Percentiles rank a stretch among this genome's conserved stretches.
phyloP scores from a whole-genome alignment of 2,329 filamentous ascomycete species.

The Talaromyces verruculosus region DNA sequence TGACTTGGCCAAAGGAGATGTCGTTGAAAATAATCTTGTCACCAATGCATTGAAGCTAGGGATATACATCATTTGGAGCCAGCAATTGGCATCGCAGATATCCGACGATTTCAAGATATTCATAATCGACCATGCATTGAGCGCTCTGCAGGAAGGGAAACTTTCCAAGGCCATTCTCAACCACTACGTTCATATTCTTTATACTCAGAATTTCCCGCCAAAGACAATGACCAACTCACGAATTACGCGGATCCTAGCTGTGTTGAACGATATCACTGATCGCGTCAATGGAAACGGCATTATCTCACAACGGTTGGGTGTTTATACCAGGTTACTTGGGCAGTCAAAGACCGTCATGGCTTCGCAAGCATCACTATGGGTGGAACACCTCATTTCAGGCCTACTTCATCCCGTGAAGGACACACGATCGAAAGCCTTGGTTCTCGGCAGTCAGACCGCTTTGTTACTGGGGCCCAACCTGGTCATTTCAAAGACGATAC shows the following conservation, averaged over 20 bases:
- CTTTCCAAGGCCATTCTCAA: conserved; percentile 75
- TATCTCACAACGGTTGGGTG: conserved; percentile 69
- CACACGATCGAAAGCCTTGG: conserved; percentile 71
- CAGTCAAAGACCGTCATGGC: conserved; percentile 72
- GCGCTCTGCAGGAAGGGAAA: conserved; percentile 65
- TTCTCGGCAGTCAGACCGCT: conserved; percentile 69
- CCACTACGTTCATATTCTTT: conserved; percentile 76
- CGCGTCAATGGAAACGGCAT: conserved; percentile 78
- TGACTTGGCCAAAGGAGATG: conserved; percentile 55
- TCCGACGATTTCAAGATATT: conserved; percentile 76
- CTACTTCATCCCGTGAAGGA: conserved; percentile 78
- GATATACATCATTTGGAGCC: conserved; percentile 72
- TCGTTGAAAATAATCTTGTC: conserved; percentile 66
- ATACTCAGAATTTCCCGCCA: conserved; percentile 72
- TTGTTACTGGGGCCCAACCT: conserved; percentile 68
- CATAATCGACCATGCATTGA: conserved; percentile 77
- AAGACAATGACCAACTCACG: conserved; percentile 73
- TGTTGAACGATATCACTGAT: conserved; percentile 70
- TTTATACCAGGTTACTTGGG: conserved; percentile 74
- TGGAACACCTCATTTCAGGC: conserved; percentile 76
- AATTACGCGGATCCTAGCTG: conserved; percentile 67
- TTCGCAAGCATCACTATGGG: conserved; percentile 69
- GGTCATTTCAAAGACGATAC: conserved; percentile 64
- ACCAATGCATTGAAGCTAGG: conserved; percentile 77
- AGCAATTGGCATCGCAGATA: conserved; percentile 67